Evolutionary conservation across 2,329 filamentous ascomycete species (phyloP), one percentile per base, ranked within the genome.

Genomic region (Colletotrichum eleusines): DNA sequence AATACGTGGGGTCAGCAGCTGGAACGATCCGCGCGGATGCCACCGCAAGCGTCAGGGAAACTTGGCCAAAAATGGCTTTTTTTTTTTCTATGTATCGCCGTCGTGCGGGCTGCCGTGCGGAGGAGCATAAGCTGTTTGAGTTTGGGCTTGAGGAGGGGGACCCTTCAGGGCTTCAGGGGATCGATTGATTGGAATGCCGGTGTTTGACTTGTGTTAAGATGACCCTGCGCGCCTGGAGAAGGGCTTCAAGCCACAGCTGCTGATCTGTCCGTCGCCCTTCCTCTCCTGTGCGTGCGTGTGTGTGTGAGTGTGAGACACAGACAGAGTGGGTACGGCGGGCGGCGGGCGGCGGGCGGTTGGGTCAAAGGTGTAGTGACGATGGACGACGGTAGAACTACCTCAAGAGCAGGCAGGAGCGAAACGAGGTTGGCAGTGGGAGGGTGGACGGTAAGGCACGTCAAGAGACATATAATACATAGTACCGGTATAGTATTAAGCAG

Each of bases 31-130:
- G 48, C 61, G 38, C 38, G 31, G 50, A 67, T 55, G 35, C 48
- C 40, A 60, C 66, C 57, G 60, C 62, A 68, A 68, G 35, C 66
- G 66, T 64, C 59, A 7, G 23, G 23, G 44, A 26, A 35, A 14
- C 23, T 61, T 50, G 42, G 59, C 44, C n/a, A 3, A 6, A 50
- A 8, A 18, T 46, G 28, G 28, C n/a, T 31, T 61, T 18, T 23
- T 46, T 58, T n/a, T n/a, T n/a, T n/a, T n/a, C n/a, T n/a, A n/a
- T n/a, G n/a, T 16, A 33, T 33, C 33, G 31, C 35, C n/a, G 33
- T 40, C 31, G 54, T 40, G 20, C 20, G n/a, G n/a, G 55, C 48
- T n/a, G 28, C 57, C 12, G 28, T 33, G 28, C 28, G 18, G 50
- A 33, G 18, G 50, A 33, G 50, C 28, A 28, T 53, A 14, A 6